These are phyloP conservation scores for Monilinia vaccinii-corymbosi DNA, from an alignment of 2,329 filamentous ascomycete species.

Conservation along the genomic window DNA sequence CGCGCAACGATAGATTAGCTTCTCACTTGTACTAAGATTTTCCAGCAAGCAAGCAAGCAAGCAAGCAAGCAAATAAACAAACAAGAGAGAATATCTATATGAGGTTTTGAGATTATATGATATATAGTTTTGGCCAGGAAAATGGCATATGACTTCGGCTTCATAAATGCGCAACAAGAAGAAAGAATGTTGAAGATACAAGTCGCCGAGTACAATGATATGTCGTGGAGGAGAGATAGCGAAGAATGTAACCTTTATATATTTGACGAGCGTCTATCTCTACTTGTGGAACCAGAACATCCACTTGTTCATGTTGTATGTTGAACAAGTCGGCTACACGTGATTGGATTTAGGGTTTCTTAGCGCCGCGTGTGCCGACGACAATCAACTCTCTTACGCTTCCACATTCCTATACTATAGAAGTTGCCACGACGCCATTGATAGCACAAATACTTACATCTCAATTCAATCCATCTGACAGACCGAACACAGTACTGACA, in stretches of 20 bases:
- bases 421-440: neutral
- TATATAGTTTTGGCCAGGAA: neutral
- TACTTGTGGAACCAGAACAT: neutral
- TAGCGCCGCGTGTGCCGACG: neutral
- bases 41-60: neutral
- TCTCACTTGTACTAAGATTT: neutral
- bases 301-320: neutral
- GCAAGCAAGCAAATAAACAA: neutral
- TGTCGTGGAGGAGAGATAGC: neutral
- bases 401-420: neutral
- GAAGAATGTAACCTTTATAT: neutral
- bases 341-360: constrained; percentile 2
- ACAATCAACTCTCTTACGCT: neutral
- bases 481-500: neutral
- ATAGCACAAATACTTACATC: neutral
- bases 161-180: neutral
- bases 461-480: neutral
- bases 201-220: neutral
- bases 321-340: neutral
- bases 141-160: neutral
- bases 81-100: neutral
- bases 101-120: neutral
- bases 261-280: neutral
- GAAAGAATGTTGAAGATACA: neutral
- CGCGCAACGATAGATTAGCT: neutral